phyloP scores from a whole-genome alignment of 1,284 basidiomycete species.

The Leccinum pallidistipes region DNA sequence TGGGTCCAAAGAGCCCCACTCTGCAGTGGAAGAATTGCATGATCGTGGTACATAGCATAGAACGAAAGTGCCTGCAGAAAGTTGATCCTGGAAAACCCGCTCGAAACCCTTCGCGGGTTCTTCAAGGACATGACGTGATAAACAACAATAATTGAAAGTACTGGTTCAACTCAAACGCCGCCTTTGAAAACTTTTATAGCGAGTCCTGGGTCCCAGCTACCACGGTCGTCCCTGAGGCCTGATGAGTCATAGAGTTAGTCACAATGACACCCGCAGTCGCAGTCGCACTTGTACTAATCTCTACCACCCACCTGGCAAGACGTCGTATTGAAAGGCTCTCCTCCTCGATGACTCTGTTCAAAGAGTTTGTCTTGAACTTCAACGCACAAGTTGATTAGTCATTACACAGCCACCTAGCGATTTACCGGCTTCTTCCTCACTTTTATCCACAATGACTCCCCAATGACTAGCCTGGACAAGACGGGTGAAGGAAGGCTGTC shows the following conservation, averaged over 20 bases:
- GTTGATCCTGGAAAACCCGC: not conserved
- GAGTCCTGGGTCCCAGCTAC: not conserved
- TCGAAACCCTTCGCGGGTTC: constrained; percentile 14
- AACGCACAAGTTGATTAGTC: too few species aligned
- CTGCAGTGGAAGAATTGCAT: not conserved
- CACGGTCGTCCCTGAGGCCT: not conserved
- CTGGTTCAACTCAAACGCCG: not conserved
- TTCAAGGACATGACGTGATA: not conserved
- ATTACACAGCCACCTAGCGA: too few species aligned
- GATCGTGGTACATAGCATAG: not conserved
- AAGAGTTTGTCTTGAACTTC: too few species aligned
- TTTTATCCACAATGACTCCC: too few species aligned
- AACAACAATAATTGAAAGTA: not conserved
- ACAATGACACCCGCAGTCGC: not conserved
- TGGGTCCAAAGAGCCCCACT: not conserved
- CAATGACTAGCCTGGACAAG: too few species aligned
- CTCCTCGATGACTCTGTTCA: too few species aligned
- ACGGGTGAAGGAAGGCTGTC: too few species aligned
- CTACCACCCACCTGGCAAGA: not conserved
- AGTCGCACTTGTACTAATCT: not conserved
- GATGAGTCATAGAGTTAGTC: not conserved
- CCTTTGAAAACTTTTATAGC: not conserved
- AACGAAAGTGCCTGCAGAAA: not conserved
- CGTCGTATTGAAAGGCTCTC: not conserved
- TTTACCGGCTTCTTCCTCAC: too few species aligned